A percentile compares a stretch with the other conserved stretches of the same genome.
phyloP scores from a whole-genome alignment of 2,329 filamentous ascomycete genomes.

The Exophiala bonariae region DNA sequence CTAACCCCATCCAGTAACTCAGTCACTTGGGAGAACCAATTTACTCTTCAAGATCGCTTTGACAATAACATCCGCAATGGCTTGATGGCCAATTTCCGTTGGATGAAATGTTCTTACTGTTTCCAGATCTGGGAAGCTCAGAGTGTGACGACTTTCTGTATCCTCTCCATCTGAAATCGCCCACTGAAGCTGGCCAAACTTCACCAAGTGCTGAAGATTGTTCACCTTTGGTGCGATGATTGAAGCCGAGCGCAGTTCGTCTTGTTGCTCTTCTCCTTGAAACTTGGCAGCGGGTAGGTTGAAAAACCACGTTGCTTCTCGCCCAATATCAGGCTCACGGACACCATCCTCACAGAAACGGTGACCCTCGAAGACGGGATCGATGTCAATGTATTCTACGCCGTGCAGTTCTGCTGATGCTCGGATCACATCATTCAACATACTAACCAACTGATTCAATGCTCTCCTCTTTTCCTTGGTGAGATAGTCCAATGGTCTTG shows the following conservation, averaged over 20 bases:
- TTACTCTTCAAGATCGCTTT: conserved; percentile 4
- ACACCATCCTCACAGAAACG: conserved; percentile 31
- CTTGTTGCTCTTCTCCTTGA: background rate
- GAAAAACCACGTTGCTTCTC: conserved; percentile 32
- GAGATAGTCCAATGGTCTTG: conserved; percentile 22
- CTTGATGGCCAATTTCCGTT: conserved; percentile 28
- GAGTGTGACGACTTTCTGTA: background rate
- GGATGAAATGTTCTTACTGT: conserved; percentile 29
- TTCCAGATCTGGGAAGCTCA: conserved; percentile 15
- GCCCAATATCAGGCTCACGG: conserved; percentile 23
- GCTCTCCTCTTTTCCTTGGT: conserved; percentile 26
- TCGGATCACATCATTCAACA: conserved; percentile 30
- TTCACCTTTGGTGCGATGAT: too few species aligned
- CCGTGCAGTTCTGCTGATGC: conserved; percentile 25
- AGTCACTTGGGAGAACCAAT: too few species aligned
- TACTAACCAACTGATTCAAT: conserved; percentile 26
- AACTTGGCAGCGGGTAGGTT: conserved; percentile 15
- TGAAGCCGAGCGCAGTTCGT: too few species aligned
- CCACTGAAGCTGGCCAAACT: too few species aligned
- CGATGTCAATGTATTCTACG: conserved; percentile 31
- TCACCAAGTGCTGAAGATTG: too few species aligned
- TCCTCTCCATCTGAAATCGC: background rate
- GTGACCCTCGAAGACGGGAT: conserved; percentile 28
- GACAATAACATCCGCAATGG: conserved; percentile 27
- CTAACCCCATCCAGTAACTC: too few species aligned